Conservation (phyloP, 208 protist genomes). For the Leishmania tarentolae region DNA sequence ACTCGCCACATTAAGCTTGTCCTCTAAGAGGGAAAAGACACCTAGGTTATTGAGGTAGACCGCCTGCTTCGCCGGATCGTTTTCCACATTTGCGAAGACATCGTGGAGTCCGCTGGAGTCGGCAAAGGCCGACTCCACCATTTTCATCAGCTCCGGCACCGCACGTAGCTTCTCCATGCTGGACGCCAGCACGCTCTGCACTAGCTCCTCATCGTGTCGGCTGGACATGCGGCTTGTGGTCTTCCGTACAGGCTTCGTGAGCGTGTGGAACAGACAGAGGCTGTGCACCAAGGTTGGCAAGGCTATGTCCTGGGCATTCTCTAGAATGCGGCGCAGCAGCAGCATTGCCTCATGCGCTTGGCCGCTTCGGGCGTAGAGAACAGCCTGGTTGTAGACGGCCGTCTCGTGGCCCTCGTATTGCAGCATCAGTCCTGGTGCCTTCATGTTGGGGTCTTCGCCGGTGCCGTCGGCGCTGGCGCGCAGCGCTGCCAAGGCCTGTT, state of each 20-base stretch:
- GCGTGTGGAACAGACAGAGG: conserved; percentile 83
- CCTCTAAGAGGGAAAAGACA: conserved; percentile 71
- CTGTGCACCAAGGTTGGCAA: conserved; percentile 51
- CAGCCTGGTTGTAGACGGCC: conserved; percentile 76
- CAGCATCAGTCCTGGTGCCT: conserved; percentile 41
- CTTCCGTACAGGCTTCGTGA: conserved; percentile 60
- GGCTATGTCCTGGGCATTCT: conserved; percentile 54
- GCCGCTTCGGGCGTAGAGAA: conserved; percentile 67
- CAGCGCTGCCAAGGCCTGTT: conserved; percentile 51
- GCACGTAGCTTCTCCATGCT: conserved; percentile 43
- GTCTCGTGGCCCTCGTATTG: conserved; percentile 87
- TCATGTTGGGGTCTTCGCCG: conserved; percentile 31
- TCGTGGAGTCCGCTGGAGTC: conserved; percentile 80
- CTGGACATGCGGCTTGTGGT: conserved; percentile 44
- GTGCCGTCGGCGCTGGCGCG: conserved; percentile 28
- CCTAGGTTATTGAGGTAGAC: conserved; percentile 91
- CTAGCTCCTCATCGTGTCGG: conserved; percentile 75
- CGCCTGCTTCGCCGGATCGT: conserved; percentile 46
- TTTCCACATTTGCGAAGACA: conserved; percentile 49
- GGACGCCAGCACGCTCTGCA: conserved; percentile 65
- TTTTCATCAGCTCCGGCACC: conserved; percentile 48
- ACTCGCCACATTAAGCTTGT: conserved; percentile 76
- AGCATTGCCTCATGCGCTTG: conserved; percentile 57
- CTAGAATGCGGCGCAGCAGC: conserved; percentile 76
- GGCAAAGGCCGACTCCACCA: conserved; percentile 69